Base-by-base conservation (phyloP, 306 rosid species). In the Medicago ruthenica region DNA sequence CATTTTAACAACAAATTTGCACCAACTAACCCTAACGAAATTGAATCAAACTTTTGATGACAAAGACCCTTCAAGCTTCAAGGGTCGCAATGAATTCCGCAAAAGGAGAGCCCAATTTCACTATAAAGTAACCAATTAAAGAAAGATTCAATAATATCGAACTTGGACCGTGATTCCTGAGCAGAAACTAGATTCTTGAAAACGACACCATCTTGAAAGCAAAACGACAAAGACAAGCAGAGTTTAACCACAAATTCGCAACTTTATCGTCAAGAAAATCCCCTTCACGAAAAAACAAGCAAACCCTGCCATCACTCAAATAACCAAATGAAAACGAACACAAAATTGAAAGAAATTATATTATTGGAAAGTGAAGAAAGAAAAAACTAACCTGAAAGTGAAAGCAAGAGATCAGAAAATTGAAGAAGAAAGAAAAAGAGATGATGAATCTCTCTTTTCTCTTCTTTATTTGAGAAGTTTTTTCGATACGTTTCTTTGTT, bases 221-320 rank as follows among this genome's bases (percentile, higher is more conserved):
- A 73, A 48, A 63, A 64, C 67, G 59, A 50, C 70, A 55, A 36
- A 18, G 24, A 72, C 71, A 55, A 37, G 17, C 66, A 71, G 60
- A 55, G 62, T 59, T 82, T 82, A 13, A 62, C 67, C n/a, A 37
- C 61, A 40, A 78, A 81, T 74, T 73, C 68, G 76, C 67, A 68
- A 47, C 71, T 73, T 68, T 48, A 50, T 80, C 69, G 72, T 77
- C 64, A 64, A 27, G 24, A 31, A 76, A 77, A 76, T 39, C 59
- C 63, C 86, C 88, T 85, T 78, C 81, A 75, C 4, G 39, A 60
- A 60, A 71, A 79, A 59, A 14, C 39, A 85, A 78, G 21, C 60
- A 65, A 47, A 41, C 44, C 47, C n/a, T n/a, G n/a, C n/a, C 72
- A 79, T 85, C 69, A 75, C 42, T 71, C 40, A 39, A 79, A 75